Conservation (phyloP, 2,329 filamentous ascomycete species). For the Hypoxylon sp. region DNA sequence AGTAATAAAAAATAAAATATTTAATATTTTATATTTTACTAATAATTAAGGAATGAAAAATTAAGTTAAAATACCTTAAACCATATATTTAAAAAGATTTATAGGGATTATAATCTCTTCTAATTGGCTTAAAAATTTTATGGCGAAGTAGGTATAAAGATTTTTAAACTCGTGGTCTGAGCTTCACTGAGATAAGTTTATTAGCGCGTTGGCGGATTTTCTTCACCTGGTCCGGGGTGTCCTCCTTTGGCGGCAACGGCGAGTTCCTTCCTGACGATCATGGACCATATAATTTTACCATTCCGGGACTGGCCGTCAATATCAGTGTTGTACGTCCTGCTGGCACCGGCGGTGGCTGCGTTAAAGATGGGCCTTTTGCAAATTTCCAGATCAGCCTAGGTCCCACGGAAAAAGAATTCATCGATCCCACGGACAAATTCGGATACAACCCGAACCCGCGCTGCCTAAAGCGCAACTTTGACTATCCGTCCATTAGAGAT, state of each 20-base stretch:
- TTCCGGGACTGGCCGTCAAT: constrained; percentile 30
- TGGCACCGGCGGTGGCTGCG: constrained; percentile 40
- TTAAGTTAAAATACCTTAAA: too few relatives aligned
- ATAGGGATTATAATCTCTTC: too few relatives aligned
- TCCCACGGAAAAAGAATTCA: constrained; percentile 29
- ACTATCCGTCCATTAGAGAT: constrained; percentile 18
- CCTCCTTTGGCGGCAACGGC: constrained; percentile 43
- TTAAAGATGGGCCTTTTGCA: constrained; percentile 32
- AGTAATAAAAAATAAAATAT: too few relatives aligned
- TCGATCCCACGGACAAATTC: constrained; percentile 31
- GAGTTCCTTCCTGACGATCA: constrained; percentile 25
- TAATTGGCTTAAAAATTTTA: too few relatives aligned
- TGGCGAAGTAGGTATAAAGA: too few relatives aligned
- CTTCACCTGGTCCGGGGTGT: too few relatives aligned
- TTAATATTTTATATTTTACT: too few relatives aligned
- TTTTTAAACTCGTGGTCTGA: too few relatives aligned
- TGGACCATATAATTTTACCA: constrained; percentile 21
- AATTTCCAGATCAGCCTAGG: constrained; percentile 37
- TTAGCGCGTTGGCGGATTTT: too few relatives aligned
- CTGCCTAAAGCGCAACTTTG: constrained; percentile 36
- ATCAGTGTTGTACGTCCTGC: constrained; percentile 19
- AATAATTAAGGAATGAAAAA: too few relatives aligned
- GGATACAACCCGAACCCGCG: constrained; percentile 36
- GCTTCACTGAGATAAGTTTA: too few relatives aligned
- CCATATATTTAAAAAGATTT: too few relatives aligned